Evolutionary conservation across 768 basidiomycete genomes (phyloP).

Genomic region (Xerocomellus amylosporus): DNA sequence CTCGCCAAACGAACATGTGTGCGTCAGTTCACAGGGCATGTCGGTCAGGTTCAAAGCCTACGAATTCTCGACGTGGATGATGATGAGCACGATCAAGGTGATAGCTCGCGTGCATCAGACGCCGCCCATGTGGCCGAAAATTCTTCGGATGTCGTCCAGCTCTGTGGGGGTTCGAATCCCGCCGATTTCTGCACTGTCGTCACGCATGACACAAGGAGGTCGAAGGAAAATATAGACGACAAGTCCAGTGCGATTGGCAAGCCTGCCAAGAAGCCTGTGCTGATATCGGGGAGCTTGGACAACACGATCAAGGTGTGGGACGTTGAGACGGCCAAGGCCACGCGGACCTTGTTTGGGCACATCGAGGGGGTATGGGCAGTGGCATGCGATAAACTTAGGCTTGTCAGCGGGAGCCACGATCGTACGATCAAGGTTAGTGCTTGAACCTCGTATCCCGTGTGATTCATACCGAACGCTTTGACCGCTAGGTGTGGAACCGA

Average conservation of each 20-base stretch:
- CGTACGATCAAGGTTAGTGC: slow-evolving; percentile 87
- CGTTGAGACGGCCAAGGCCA: slow-evolving; percentile 75
- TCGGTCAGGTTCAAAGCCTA: slow-evolving; percentile 93
- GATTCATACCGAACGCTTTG: neutral
- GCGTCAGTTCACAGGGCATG: slow-evolving; percentile 82
- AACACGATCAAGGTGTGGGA: slow-evolving; percentile 98
- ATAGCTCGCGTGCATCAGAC: slow-evolving; percentile 9
- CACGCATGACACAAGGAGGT: slow-evolving; percentile 23
- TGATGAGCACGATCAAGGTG: slow-evolving; percentile 39
- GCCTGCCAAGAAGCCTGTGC: slow-evolving; percentile 54
- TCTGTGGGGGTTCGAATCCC: slow-evolving; percentile 10
- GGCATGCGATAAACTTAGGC: slow-evolving; percentile 84
- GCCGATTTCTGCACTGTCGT: slow-evolving; percentile 31
- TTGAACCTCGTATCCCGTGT: slow-evolving; percentile 3
- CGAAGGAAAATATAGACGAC: slow-evolving; percentile 15
- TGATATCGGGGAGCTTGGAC: slow-evolving; percentile 89
- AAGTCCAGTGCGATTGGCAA: slow-evolving; percentile 16
- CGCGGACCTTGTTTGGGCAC: slow-evolving; percentile 90
- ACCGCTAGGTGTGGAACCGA: slow-evolving; percentile 80
- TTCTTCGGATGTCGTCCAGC: slow-evolving; percentile 15
- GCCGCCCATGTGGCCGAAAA: slow-evolving; percentile 15
- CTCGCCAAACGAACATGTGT: slow-evolving; percentile 76
- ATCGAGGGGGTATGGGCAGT: slow-evolving; percentile 99
- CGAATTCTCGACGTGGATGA: slow-evolving; percentile 70
- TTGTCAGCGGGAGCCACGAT: slow-evolving; percentile 94